Percentiles rank a stretch among this genome's conserved stretches.
Evolutionary conservation across 192 early-diverging fungal genomes (phyloP).

Genomic region (Backusella australiensis): DNA sequence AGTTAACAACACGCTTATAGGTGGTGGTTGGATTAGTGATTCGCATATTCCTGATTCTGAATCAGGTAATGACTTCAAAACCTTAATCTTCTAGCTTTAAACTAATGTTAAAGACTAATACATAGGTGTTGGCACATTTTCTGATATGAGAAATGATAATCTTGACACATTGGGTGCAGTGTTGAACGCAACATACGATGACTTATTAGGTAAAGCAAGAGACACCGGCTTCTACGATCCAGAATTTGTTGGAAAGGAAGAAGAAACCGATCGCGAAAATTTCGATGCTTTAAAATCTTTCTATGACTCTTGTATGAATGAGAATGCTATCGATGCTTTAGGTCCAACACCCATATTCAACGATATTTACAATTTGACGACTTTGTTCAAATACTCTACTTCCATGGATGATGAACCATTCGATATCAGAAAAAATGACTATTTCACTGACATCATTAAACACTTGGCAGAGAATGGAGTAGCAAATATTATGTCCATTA

Average conservation of each 20-base stretch:
- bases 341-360: constrained; percentile 41
- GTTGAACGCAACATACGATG: constrained; percentile 44
- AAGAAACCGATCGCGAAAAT: constrained; percentile 45
- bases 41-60: constrained; percentile 62
- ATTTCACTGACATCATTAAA: constrained; percentile 3
- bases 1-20: constrained; percentile 23
- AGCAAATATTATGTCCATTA: constrained; percentile 46
- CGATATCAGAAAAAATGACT: neutral
- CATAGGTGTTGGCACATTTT: constrained; percentile 20
- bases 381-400: neutral
- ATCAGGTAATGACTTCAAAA: constrained; percentile 24
- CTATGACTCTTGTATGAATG: constrained; percentile 58
- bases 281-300: constrained; percentile 54
- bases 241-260: constrained; percentile 7
- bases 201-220: neutral
- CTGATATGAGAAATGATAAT: constrained; percentile 21
- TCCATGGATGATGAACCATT: neutral
- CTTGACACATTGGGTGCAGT: constrained; percentile 43
- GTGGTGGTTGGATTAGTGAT: constrained; percentile 53
- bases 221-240: constrained; percentile 7
- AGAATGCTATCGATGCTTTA: constrained; percentile 36
- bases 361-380: constrained; percentile 18
- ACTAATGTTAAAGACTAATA: neutral
- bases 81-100: neutral
- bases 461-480: neutral